Evolutionary conservation across 345 rosid genomes (phyloP), one percentile per base, ranked within the genome.

Genomic region (Rhizophora apiculata): DNA sequence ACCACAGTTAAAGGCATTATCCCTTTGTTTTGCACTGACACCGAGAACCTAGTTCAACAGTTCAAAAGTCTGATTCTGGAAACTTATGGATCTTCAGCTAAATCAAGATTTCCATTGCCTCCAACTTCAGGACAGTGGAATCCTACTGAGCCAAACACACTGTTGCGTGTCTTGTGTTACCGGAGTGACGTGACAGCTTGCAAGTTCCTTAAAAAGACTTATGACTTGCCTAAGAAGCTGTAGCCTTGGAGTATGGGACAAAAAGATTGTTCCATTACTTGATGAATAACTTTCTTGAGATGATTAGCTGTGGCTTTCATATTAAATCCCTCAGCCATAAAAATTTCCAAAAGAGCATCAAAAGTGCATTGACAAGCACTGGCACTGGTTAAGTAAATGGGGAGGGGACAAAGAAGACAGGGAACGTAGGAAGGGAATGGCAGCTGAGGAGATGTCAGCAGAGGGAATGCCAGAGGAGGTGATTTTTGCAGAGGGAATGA

Each of bases 141-240:
- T 29, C 72, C 80, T 57, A 62, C 54, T 3, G 76, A 76, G 10
- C 76, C 80, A 31, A 76, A 71, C 46, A 76, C 80, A 4, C 46
- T 76, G 18, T 51, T 76, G 65, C 32, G 80, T 55, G 75, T 76
- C 31, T 49, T 76, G 65, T 76, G 80, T 46, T 67, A 76, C 18
- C 72, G 80, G 29, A 20, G 53, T 48, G 80, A 76, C 34, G 72
- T 62, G 51, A 54, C 65, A 19, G 80, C 80, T 30, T 29, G 58
- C 1, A 76, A 62, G 68, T 76, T 76, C 68, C 76, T 76, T 48
- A 76, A 67, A 65, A 76, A 71, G 62, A 63, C 72, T 19, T 76
- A 76, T 55, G 63, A 76, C 82, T 83, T 91, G 82, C 97, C 98
- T 2, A 94, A 76, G 84, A 94, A 88, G 81, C 85, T 89, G 24